These are phyloP conservation scores for Periconia digitata DNA, from an alignment of 2,329 filamentous ascomycete species.

Conservation along the genomic window DNA sequence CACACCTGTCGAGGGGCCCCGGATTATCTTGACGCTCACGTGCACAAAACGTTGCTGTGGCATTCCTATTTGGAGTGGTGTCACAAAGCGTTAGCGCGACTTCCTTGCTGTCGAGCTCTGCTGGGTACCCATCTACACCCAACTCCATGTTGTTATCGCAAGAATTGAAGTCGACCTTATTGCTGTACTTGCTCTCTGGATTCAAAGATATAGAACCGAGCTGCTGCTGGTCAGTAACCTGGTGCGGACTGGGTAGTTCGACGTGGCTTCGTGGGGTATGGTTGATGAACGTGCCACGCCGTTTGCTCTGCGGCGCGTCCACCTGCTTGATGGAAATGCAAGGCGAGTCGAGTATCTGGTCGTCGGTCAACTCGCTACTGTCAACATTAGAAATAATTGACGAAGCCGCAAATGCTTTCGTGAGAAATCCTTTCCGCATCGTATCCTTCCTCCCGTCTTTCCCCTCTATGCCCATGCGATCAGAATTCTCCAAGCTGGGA, in stretches of 20 bases:
- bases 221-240: background rate
- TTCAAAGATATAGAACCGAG: background rate
- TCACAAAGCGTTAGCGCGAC: too few relatives aligned
- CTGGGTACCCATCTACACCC: background rate
- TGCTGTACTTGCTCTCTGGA: background rate
- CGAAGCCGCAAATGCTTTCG: background rate
- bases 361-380: conserved; percentile 1
- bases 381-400: conserved; percentile 4
- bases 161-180: background rate
- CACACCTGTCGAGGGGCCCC: too few relatives aligned
- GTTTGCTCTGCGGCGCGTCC: conserved; percentile 19
- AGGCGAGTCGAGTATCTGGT: background rate
- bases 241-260: background rate
- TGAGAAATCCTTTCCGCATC: background rate
- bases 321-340: background rate
- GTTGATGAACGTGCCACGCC: conserved; percentile 36
- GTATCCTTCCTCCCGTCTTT: background rate
- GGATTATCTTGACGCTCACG: too few relatives aligned
- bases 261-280: conserved; percentile 33
- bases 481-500: background rate
- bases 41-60: too few relatives aligned
- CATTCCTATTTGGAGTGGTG: too few relatives aligned
- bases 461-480: too few relatives aligned
- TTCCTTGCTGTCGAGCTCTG: conserved; percentile 22
- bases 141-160: background rate